These are phyloP conservation scores for Dendrobium nobile DNA, from an alignment of 106 monocot genomes.

Conservation along the genomic window DNA sequence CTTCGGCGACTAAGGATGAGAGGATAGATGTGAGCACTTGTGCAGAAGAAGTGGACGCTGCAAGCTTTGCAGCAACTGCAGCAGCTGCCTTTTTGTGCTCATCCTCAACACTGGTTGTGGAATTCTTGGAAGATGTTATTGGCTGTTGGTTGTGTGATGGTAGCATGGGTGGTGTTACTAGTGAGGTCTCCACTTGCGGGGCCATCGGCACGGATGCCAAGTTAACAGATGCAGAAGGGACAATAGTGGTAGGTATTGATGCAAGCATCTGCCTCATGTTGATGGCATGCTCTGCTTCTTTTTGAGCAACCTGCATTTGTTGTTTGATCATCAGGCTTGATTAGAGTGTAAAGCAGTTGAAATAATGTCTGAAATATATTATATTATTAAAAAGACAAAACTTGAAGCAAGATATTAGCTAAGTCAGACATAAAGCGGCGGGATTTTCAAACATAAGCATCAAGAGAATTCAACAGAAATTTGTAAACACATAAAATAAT, in stretches of 20 bases:
- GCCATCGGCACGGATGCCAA: not conserved
- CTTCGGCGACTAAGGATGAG: conserved; percentile 74
- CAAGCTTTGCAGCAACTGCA: conserved; percentile 79
- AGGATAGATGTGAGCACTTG: conserved; percentile 79
- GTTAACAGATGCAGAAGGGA: conserved; percentile 5
- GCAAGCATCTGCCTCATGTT: conserved; percentile 45
- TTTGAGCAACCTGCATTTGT: conserved; percentile 48
- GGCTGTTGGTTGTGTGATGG: conserved; percentile 19
- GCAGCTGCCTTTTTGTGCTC: conserved; percentile 88
- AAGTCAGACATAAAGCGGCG: not conserved
- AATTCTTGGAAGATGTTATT: conserved; percentile 27
- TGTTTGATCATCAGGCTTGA: not conserved
- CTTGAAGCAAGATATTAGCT: not conserved
- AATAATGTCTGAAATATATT: not conserved
- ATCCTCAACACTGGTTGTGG: conserved; percentile 38
- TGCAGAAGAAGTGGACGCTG: conserved; percentile 74
- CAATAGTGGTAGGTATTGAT: conserved; percentile 10
- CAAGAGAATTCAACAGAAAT: not conserved
- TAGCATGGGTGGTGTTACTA: conserved; percentile 6
- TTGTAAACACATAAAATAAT: not conserved
- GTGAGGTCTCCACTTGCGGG: conserved; percentile 15
- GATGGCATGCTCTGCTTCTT: conserved; percentile 29
- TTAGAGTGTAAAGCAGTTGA: not conserved
- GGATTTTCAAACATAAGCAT: not conserved
- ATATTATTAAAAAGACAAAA: not conserved